These are phyloP conservation scores for Erodium maritimum DNA, from an alignment of 345 rosid species.

Conservation along the genomic window DNA sequence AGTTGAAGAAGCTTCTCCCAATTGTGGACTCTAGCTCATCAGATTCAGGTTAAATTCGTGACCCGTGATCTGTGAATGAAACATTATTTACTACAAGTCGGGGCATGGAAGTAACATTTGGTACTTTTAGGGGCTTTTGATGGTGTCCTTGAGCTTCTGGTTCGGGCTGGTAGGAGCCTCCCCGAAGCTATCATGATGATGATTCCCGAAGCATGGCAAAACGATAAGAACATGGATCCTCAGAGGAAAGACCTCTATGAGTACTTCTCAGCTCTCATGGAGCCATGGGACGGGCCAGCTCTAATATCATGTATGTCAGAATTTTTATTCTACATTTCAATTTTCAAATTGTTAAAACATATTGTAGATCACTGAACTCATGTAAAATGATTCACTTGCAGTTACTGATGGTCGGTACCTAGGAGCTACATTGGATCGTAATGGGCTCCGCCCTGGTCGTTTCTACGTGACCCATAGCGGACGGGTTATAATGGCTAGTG, in stretches of 20 bases:
- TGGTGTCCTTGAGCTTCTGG: slow-evolving; percentile 97
- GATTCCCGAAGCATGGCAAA: slow-evolving; percentile 99
- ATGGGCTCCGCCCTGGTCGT: slow-evolving; percentile 97
- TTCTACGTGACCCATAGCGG: slow-evolving; percentile 86
- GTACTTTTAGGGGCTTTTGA: slow-evolving; percentile 73
- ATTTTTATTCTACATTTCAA: slow-evolving; percentile 11
- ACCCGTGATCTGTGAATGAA: too few species aligned
- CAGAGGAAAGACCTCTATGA: slow-evolving; percentile 63
- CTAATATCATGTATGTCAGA: slow-evolving; percentile 72
- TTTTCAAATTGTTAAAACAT: neutral
- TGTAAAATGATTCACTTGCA: slow-evolving; percentile 26
- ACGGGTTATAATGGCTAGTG: slow-evolving; percentile 95
- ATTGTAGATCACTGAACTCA: slow-evolving; percentile 4
- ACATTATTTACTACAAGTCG: too few species aligned
- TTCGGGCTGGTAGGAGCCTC: slow-evolving; percentile 97
- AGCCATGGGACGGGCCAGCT: slow-evolving; percentile 99
- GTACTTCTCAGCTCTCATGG: slow-evolving; percentile 91
- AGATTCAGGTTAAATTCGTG: slow-evolving; percentile 58
- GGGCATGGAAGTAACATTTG: neutral
- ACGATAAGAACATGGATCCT: slow-evolving; percentile 94
- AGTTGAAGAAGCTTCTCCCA: slow-evolving; percentile 92
- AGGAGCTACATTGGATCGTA: slow-evolving; percentile 98
- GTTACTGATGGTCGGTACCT: slow-evolving; percentile 98
- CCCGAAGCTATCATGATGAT: slow-evolving; percentile 99
- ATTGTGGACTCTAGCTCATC: slow-evolving; percentile 97